Percentiles rank a stretch among this genome's conserved stretches.
Evolutionary conservation across 2,329 filamentous ascomycete species (phyloP).

Genomic region (Cephalotrichum gorgonifer): DNA sequence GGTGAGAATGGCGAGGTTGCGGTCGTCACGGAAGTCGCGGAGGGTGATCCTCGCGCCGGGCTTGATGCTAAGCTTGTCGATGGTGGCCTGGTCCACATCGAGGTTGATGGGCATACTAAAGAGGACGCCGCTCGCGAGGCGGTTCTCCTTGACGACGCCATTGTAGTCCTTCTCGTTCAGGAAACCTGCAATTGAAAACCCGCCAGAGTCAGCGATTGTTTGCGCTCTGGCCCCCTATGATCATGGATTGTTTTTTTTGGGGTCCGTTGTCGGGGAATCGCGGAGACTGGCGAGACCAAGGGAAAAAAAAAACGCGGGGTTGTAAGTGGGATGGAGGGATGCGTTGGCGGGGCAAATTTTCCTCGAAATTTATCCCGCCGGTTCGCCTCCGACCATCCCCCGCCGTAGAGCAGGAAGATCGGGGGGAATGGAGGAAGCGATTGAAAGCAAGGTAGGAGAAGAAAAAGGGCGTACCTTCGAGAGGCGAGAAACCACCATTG

Average conservation of each 20-base stretch:
- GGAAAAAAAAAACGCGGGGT: too few species aligned
- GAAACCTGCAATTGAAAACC: slow-evolving; percentile 60
- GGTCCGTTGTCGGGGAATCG: neutral
- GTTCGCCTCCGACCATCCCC: neutral
- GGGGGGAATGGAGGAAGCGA: neutral
- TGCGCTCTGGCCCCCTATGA: neutral
- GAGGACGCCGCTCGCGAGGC: slow-evolving; percentile 78
- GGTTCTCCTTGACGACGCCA: slow-evolving; percentile 79
- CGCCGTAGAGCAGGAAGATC: neutral
- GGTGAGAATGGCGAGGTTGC: slow-evolving; percentile 89
- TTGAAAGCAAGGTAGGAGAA: neutral
- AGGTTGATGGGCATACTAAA: slow-evolving; percentile 97
- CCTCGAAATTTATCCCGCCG: too few species aligned
- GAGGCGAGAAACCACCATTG: slow-evolving; percentile 93
- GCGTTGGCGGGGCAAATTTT: neutral
- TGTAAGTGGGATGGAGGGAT: too few species aligned
- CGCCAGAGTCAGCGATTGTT: neutral
- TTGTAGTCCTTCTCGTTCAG: slow-evolving; percentile 97
- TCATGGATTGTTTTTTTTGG: too few species aligned
- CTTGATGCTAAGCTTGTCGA: slow-evolving; percentile 68
- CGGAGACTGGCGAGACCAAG: neutral
- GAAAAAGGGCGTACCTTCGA: slow-evolving; percentile 69
- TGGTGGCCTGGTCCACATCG: slow-evolving; percentile 65
- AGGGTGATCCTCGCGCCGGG: slow-evolving; percentile 74
- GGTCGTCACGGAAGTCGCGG: slow-evolving; percentile 91